Evolutionary conservation across 2,329 filamentous ascomycete species (phyloP), one percentile per base, ranked within the genome.

Genomic region (Tolypocladium sp.): DNA sequence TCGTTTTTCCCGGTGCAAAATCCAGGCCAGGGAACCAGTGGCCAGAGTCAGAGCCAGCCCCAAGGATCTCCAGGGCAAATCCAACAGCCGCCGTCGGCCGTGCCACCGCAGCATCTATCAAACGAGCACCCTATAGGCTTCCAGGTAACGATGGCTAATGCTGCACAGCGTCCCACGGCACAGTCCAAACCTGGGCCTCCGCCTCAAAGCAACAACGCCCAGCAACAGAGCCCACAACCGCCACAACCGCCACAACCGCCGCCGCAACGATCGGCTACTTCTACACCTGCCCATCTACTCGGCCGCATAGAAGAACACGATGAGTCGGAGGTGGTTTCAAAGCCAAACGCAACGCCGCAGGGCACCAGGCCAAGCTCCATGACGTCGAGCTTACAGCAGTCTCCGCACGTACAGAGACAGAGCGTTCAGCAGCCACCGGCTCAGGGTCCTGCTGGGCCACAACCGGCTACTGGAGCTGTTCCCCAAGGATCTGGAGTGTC

Each of bases 231-330:
- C 49, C 1, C 49, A 22, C 30, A 37, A 22, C 20, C 30, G 49
- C 54, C 37, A 17, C 20, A n/a, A n/a, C 17, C 46, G 49, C 54
- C 37, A 17, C 20, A n/a, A n/a, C 17, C 46, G 27, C 20, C 27
- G 46, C 60, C 57, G 2, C 35, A 57, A 15, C 57, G 15, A 17
- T n/a, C 17, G 13, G 27, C 52, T 22, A 27, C 49, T 20, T 40
- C 60, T 15, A 17, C 44, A 1, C 56, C 63, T 22, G 57, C 60
- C 7, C 57, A 62, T 33, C 35, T 63, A 8, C 44, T 64, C 27
- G 60, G 55, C 41, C 53, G 60, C 5, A 62, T 64, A 37, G 59
- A 65, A 40, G 64, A 66, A 51, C 57, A 61, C 46, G 62, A 65
- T n/a, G 62, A 63, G 49, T 41, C 53, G 35, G 58, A 61, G 9